Evolutionary conservation across 1,284 basidiomycete genomes (phyloP).

Genomic region (Ceratobasidium sp.): DNA sequence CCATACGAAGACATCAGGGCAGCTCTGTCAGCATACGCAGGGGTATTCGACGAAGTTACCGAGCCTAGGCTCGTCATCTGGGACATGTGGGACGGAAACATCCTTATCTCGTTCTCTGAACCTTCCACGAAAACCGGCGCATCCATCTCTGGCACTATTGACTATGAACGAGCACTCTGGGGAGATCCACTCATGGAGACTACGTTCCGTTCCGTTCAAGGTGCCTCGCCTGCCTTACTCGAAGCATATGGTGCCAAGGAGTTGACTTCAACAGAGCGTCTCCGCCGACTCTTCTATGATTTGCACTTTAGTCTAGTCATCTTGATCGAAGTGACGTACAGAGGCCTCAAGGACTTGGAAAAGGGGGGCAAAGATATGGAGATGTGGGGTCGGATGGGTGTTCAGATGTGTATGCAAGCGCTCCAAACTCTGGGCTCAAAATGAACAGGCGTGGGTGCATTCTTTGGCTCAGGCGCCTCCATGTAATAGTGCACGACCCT

Average conservation of each 20-base stretch:
- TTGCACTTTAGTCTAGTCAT: constrained; percentile 29
- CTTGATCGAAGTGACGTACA: constrained; percentile 34
- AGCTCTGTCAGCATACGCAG: background rate
- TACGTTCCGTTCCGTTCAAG: background rate
- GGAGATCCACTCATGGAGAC: constrained; percentile 36
- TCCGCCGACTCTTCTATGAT: constrained; percentile 22
- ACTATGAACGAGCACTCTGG: constrained; percentile 35
- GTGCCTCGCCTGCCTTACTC: background rate
- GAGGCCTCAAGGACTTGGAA: constrained; percentile 19
- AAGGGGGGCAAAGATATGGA: constrained; percentile 36
- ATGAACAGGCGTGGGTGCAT: background rate
- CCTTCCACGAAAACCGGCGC: constrained; percentile 4
- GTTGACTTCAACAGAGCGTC: background rate
- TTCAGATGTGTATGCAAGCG: constrained; percentile 22
- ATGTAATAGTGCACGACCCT: too few species aligned
- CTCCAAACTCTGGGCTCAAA: constrained; percentile 18
- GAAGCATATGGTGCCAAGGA: constrained; percentile 21
- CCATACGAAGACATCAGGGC: constrained; percentile 23
- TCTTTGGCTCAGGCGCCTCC: too few species aligned
- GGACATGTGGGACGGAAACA: constrained; percentile 36
- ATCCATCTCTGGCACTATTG: constrained; percentile 23
- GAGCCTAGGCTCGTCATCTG: constrained; percentile 22
- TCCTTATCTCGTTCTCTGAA: constrained; percentile 16
- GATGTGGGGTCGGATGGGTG: constrained; percentile 25
- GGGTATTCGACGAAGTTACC: constrained; percentile 25